Conservation (phyloP, 768 basidiomycete species). For the Tephrocybe sp. region DNA sequence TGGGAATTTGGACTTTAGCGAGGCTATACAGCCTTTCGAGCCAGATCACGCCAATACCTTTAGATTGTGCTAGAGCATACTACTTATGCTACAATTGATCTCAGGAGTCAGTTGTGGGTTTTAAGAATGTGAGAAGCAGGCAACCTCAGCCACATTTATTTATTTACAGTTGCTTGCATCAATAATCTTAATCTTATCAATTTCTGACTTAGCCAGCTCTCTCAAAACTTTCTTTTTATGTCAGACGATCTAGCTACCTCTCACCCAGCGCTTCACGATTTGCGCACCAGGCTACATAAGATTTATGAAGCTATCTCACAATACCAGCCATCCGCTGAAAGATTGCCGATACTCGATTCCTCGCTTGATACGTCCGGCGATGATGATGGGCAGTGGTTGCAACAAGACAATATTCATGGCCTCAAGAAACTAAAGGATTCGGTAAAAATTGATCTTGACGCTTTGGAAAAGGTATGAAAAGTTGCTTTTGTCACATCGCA, state of each 20-base stretch:
- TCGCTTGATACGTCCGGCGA: constrained; percentile 30
- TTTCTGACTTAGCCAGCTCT: too few species aligned
- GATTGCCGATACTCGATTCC: constrained; percentile 46
- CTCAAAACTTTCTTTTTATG: background rate
- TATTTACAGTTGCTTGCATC: too few species aligned
- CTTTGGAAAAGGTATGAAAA: constrained; percentile 39
- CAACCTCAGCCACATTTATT: too few species aligned
- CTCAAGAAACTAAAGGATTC: constrained; percentile 44
- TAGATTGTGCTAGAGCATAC: too few species aligned
- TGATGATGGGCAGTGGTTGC: constrained; percentile 41
- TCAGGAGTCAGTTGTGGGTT: too few species aligned
- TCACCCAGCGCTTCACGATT: constrained; percentile 30
- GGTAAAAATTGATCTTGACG: constrained; percentile 42
- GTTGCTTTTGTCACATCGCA: background rate
- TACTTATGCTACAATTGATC: too few species aligned
- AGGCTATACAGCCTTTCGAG: too few species aligned
- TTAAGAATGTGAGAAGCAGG: too few species aligned
- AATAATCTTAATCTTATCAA: too few species aligned
- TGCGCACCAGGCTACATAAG: constrained; percentile 25
- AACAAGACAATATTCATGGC: constrained; percentile 41
- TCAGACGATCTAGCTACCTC: background rate
- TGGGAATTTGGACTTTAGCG: too few species aligned
- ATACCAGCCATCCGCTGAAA: constrained; percentile 34
- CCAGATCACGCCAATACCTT: too few species aligned
- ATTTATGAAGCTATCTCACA: constrained; percentile 35